Conservation (phyloP, 75 land plant genomes). For the Azolla pinnata region DNA sequence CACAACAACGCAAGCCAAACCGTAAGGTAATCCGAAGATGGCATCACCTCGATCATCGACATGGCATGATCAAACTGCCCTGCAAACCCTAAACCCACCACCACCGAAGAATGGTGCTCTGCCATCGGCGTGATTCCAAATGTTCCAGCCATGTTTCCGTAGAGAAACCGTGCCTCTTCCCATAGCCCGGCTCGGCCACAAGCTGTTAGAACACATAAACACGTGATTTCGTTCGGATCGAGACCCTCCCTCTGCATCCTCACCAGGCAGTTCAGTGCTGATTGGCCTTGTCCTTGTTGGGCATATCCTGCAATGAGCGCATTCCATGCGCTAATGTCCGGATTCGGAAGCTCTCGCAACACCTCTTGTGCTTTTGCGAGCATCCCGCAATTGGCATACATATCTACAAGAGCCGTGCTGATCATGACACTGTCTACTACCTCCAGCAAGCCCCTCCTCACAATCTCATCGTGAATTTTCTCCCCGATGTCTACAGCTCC, state of each 20-base stretch:
- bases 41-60: slow-evolving; percentile 7
- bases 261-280: background rate
- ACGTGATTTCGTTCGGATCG: background rate
- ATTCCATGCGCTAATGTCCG: background rate
- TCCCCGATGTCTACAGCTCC: slow-evolving; percentile 12
- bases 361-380: background rate
- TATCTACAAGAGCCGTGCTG: background rate
- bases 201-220: background rate
- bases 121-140: slow-evolving; percentile 14
- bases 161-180: slow-evolving; percentile 7
- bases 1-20: slow-evolving; percentile 11
- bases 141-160: slow-evolving; percentile 7
- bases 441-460: background rate
- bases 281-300: background rate
- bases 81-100: slow-evolving; percentile 12
- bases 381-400: slow-evolving; percentile 8
- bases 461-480: background rate
- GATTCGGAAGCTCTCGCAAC: background rate
- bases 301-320: background rate
- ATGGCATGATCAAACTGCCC: slow-evolving; percentile 3
- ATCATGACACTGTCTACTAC: background rate
- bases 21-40: background rate
- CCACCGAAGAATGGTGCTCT: slow-evolving; percentile 11
- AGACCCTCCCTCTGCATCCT: background rate
- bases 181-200: slow-evolving; percentile 11